Evolutionary conservation across 2,329 filamentous ascomycete genomes (phyloP).

Genomic region (Trichophyton benhamiae): DNA sequence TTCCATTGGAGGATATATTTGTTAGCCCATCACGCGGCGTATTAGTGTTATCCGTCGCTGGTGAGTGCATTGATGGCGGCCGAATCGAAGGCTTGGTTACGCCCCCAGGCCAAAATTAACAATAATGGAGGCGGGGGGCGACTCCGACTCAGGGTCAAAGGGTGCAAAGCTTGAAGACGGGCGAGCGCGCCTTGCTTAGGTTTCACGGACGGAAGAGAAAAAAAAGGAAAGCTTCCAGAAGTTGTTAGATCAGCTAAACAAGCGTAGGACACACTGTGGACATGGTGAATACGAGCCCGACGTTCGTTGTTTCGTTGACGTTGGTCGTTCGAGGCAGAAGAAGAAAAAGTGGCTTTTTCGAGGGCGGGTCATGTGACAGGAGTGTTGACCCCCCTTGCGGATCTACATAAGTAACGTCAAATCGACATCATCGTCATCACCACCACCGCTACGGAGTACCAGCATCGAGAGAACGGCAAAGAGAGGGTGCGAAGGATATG

Average conservation of each 20-base stretch:
- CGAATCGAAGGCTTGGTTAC: background rate
- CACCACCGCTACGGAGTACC: no score
- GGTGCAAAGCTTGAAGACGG: background rate
- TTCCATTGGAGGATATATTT: no score
- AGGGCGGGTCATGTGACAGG: background rate
- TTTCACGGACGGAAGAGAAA: background rate
- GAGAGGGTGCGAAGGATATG: background rate
- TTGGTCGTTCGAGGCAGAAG: background rate
- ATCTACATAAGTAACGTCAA: no score
- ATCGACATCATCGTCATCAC: no score
- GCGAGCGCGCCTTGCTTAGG: background rate
- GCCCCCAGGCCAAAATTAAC: no score
- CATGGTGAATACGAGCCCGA: background rate
- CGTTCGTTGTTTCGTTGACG: background rate
- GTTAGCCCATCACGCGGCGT: no score
- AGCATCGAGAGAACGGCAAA: no score
- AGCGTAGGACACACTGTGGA: background rate
- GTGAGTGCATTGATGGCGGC: background rate
- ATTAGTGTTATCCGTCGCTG: no score
- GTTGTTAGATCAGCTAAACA: background rate
- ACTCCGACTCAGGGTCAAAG: background rate
- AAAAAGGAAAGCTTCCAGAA: constrained; percentile 1
- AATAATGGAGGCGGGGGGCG: no score
- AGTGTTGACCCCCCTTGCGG: no score
- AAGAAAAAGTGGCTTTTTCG: background rate